A percentile compares a stretch with the other conserved stretches of the same genome.
Evolutionary conservation across 352 stramenopile genomes (phyloP).

Genomic region (Phytophthora vignae): DNA sequence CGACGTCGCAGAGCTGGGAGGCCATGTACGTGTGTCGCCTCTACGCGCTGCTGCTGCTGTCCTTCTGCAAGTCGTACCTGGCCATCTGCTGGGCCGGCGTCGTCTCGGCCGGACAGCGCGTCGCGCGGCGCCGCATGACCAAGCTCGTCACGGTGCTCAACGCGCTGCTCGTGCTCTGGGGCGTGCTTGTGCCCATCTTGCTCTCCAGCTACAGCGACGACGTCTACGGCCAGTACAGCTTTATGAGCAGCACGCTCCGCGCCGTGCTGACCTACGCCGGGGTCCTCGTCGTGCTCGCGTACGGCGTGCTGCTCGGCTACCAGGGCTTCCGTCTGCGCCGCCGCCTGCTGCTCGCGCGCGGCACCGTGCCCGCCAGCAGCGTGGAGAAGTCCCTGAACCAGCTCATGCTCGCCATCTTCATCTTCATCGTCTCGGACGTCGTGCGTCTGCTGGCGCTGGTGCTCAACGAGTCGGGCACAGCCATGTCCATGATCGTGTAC

Average conservation of each 20-base stretch:
- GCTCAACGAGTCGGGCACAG: constrained; percentile 56
- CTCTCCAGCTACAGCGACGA: constrained; percentile 61
- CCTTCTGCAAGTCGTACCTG: constrained; percentile 84
- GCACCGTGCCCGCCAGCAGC: constrained; percentile 68
- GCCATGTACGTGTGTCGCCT: constrained; percentile 70
- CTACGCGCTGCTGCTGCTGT: constrained; percentile 76
- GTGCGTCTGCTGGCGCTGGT: constrained; percentile 72
- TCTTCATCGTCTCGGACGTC: constrained; percentile 81
- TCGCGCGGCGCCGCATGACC: constrained; percentile 61
- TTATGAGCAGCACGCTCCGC: constrained; percentile 63
- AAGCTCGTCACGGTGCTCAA: constrained; percentile 70
- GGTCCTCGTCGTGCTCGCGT: constrained; percentile 66
- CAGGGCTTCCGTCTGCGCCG: constrained; percentile 79
- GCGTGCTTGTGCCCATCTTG: constrained; percentile 61
- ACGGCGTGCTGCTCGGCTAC: constrained; percentile 72
- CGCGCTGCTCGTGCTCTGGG: constrained; percentile 60
- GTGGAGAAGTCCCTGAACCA: constrained; percentile 85
- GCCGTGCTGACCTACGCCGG: constrained; percentile 66
- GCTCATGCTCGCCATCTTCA: constrained; percentile 81
- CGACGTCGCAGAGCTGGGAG: constrained; percentile 70
- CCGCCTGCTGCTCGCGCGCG: constrained; percentile 74
- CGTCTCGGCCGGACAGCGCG: constrained; percentile 73
- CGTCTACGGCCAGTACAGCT: constrained; percentile 69
- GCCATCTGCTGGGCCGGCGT: constrained; percentile 85
- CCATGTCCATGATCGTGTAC: constrained; percentile 72